Base-by-base conservation (phyloP, 140 eudicot species). In the Cichorium intybus region DNA sequence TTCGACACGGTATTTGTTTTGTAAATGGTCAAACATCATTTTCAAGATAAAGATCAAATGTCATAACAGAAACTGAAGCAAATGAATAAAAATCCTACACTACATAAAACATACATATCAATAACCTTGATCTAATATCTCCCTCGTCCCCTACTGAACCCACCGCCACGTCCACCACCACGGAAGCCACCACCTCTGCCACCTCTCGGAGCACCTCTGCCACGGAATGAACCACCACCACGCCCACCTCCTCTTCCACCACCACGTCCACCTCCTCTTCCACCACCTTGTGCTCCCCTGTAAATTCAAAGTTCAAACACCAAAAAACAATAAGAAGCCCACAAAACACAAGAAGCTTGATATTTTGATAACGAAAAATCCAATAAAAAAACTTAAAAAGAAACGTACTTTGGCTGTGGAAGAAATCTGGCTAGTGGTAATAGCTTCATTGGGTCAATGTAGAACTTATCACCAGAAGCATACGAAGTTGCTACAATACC, bases 351-450 rank as follows among this genome's bases (percentile, higher is more conserved):
- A 66, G 3, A 31, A 16, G 24, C 14, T 24, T 45, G 37, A 53
- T 11, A 60, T n/a, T n/a, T n/a, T n/a, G 1, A 43, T 15, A 28
- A 21, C 16, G 27, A 15, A 6, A 53, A 43, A 35, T 9, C 41
- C 65, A 57, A 31, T 22, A 28, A 7, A 41, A 49, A 21, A 57
- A 48, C 17, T 10, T 7, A 47, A 24, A 71, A 50, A 48, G 27
- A 39, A 48, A 74, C 87, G 39, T 89, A 89, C 97, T 89, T 89
- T 18, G 90, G 97, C 88, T 82, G 97, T 9, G 96, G 81, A 71
- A 90, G 95, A 78, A 90, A 90, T 87, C 97, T 84, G 7, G 94
- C 29, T 18, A 90, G 72, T 1, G 97, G 97, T 69, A 91, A 65
- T 12, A 91, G 95, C 82, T 91, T 91, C 66, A 78, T 77, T 10